phyloP scores from a whole-genome alignment of 163 green algal species.

The Volvox carteri region DNA sequence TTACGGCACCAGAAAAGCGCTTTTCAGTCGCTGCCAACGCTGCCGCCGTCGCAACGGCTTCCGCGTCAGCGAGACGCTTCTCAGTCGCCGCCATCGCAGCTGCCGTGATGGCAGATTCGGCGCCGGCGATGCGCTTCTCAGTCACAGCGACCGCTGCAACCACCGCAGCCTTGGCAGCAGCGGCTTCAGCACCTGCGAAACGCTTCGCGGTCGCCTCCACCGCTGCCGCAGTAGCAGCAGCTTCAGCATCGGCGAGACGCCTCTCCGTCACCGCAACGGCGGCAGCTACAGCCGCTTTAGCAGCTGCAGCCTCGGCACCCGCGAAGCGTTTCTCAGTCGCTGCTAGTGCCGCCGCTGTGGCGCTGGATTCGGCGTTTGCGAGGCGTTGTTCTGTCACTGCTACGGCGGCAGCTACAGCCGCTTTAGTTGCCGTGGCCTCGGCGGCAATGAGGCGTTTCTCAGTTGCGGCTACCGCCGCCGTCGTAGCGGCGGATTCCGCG shows the following conservation, averaged over 20 bases:
- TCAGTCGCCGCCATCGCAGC: not conserved
- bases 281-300: not conserved
- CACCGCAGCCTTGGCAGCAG: not conserved
- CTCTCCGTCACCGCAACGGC: not conserved
- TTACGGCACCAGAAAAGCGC: not conserved
- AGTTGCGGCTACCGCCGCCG: no score
- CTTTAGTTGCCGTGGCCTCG: no score
- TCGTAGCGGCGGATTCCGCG: no score
- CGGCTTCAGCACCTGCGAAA: not conserved
- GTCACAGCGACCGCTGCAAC: not conserved
- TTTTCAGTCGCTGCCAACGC: not conserved
- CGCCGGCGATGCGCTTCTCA: no score
- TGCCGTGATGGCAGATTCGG: not conserved
- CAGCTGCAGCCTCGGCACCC: not conserved
- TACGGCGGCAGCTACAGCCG: not conserved
- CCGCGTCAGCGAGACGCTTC: not conserved
- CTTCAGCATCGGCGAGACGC: not conserved
- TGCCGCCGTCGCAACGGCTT: not conserved
- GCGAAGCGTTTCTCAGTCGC: not conserved
- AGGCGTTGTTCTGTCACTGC: not conserved
- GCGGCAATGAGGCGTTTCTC: no score
- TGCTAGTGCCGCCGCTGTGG: not conserved
- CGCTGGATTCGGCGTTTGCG: not conserved
- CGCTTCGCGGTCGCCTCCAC: not conserved
- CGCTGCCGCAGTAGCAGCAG: not conserved